phyloP scores from a whole-genome alignment of 2,329 filamentous ascomycete genomes.

The Pseudocercospora crystallina region DNA sequence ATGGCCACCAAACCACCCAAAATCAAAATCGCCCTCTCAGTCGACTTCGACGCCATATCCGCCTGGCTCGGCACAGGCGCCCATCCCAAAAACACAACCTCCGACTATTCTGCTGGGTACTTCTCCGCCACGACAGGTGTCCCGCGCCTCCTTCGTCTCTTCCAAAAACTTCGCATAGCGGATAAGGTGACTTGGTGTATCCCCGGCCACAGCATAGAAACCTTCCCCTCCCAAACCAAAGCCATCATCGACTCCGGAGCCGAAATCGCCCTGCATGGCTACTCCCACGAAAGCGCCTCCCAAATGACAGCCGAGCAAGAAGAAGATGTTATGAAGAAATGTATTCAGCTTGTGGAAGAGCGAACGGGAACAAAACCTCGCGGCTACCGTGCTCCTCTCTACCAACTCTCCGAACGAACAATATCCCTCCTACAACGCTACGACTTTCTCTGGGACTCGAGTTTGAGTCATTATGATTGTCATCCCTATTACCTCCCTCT shows the following conservation, averaged over 20 bases:
- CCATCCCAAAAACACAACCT: constrained; percentile 53
- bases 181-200: constrained; percentile 61
- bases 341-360: constrained; percentile 45
- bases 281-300: constrained; percentile 48
- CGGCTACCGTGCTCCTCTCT: constrained; percentile 55
- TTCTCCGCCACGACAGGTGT: constrained; percentile 60
- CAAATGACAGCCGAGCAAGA: constrained; percentile 52
- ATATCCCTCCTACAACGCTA: constrained; percentile 50
- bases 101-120: constrained; percentile 57
- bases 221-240: constrained; percentile 53
- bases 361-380: constrained; percentile 48
- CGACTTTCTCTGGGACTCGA: constrained; percentile 53
- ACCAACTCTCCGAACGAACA: constrained; percentile 52
- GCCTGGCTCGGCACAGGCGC: constrained; percentile 60
- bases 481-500: constrained; percentile 50
- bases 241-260: constrained; percentile 54
- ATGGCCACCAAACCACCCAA: constrained; percentile 22
- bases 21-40: constrained; percentile 43
- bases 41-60: constrained; percentile 60
- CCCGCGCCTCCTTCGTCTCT: constrained; percentile 54
- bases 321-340: constrained; percentile 50
- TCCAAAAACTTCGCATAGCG: constrained; percentile 52
- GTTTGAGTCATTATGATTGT: constrained; percentile 52
- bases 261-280: constrained; percentile 55
- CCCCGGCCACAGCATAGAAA: constrained; percentile 60